Evolutionary conservation across 2,329 filamentous ascomycete species (phyloP), one percentile per base, ranked within the genome.

Genomic region (Furcasterigmium sp.): DNA sequence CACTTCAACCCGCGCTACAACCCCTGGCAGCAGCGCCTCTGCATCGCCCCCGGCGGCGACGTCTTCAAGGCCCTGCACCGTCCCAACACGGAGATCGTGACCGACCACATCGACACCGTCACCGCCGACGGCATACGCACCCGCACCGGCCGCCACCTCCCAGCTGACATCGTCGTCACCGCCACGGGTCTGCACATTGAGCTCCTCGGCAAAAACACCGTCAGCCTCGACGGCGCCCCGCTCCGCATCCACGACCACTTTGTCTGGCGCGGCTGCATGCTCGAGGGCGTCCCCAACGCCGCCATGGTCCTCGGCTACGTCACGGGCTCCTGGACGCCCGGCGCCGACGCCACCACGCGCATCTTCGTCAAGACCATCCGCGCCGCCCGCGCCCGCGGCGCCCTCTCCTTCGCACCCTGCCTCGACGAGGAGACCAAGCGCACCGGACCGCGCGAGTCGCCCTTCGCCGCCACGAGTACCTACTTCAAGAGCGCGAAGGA

Each of bases 1-100:
- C 78, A 87, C 57, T 87, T 87, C 60, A 76, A 73, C 7, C 83
- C 83, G 0, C 59, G 58, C 3, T 86, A 87, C 53, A 72, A 76
- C 30, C 82, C 82, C 0, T 84, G 86, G 72, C 75, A 89, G 43
- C 87, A 94, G 59, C 78, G 89, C 0, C 66, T 93, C 8, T 93
- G 88, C 54, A 67, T 88, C 46, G 82, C 63, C 15, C 74, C 73
- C 0, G 68, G 75, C 39, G 75, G 70, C 9, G 77, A 82, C 52
- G 82, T 81, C 53, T 80, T 72, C 60, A 57, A 69, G 37, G 65
- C 72, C 0, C 51, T 80, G 3, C 64, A 66, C 39, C 58, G 55
- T 2, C 61, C 64, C 2, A 75, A 75, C 43, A 61, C 64, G 2
- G 58, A 68, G 25, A 56, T 80, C 3, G 67, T 74, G 2, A 80